A percentile compares a stretch with the other conserved stretches of the same genome.
Conservation (phyloP, 2,329 filamentous ascomycete genomes). For the Arthroderma sp. region DNA sequence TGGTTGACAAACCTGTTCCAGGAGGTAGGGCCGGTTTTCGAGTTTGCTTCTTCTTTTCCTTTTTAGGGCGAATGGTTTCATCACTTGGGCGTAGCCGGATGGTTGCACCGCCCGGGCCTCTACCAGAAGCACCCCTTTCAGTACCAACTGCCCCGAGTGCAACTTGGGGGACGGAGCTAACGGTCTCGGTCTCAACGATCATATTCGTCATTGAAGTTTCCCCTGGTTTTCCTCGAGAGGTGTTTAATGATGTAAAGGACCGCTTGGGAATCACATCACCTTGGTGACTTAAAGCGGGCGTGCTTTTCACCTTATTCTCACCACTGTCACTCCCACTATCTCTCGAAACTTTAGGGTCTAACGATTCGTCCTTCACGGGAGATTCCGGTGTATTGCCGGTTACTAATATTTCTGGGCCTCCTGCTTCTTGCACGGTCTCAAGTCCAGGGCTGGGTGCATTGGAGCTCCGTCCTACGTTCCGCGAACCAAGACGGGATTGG, state of each 20-base stretch:
- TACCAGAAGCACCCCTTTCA: slow-evolving; percentile 44
- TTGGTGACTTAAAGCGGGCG: too few relatives aligned
- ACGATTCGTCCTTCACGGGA: slow-evolving; percentile 13
- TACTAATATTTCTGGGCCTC: slow-evolving; percentile 58
- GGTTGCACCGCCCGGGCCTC: slow-evolving; percentile 54
- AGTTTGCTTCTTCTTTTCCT: slow-evolving; percentile 69
- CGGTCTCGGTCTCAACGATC: slow-evolving; percentile 96
- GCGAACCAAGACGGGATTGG: slow-evolving; percentile 20
- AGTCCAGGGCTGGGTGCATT: slow-evolving; percentile 51
- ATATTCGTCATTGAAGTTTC: slow-evolving; percentile 77
- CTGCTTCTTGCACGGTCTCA: slow-evolving; percentile 86
- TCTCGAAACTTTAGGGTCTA: slow-evolving; percentile 27
- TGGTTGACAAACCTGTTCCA: slow-evolving; percentile 13
- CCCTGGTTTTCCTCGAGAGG: slow-evolving; percentile 51
- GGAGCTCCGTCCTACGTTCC: slow-evolving; percentile 47
- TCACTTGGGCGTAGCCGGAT: slow-evolving; percentile 76
- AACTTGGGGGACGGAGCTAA: slow-evolving; percentile 77
- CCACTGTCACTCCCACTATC: slow-evolving; percentile 50
- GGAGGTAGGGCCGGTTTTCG: slow-evolving; percentile 51
- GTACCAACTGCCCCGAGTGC: slow-evolving; percentile 51
- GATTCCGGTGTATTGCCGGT: slow-evolving; percentile 14
- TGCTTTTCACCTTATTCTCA: slow-evolving; percentile 12
- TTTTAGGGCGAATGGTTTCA: slow-evolving; percentile 92
- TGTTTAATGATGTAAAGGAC: slow-evolving; percentile 53
- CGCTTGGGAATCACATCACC: slow-evolving; percentile 47